Base-by-base conservation (phyloP, 2,329 filamentous ascomycete genomes). In the Hypoxylon sp. region DNA sequence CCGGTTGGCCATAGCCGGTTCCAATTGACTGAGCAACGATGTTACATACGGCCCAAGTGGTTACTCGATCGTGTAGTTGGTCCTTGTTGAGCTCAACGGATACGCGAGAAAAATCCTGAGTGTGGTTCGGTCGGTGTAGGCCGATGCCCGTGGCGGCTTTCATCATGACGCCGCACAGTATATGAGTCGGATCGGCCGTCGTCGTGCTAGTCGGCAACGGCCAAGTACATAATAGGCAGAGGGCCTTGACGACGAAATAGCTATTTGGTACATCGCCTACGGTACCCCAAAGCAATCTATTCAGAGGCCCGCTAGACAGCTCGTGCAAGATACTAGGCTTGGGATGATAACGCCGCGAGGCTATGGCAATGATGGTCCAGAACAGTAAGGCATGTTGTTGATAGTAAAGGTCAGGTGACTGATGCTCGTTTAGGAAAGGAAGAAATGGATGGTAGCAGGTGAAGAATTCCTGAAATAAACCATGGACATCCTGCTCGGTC, bases 41-140 rank as follows among this genome's bases (percentile, higher is more conserved):
- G 76, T 96, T 96, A 82, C 92, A 93, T 3, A 93, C 91, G 1
- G 92, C 92, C 92, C 92, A 96, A 1, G 92, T 95, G 55, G 89
- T 89, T 47, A 94, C 88, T 39, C 93, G 87, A 75, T 96, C 92
- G 72, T 92, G 88, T 64, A 94, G 87, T 74, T 94, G 92, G 76
- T 94, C 92, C 74, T 91, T 91, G 73, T 92, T 91, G 42, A 95
- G 83, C 72, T 94, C 90, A 32, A 93, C 85, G 1, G 89, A 91
- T 29, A 92, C 90, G 54, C 92, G 84, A 1, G 92, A 93, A 78
- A 95, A 96, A 78, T 95, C 93, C 77, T 94, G 92, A 48, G 92
- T 92, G 77, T 94, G 90, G 60, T 91, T 93, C 11, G 92, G 93
- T 52, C 92, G 88, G 75, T 96, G 92, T 58, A 96, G 84, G 19